Percentiles rank a stretch among this genome's conserved stretches.
Evolutionary conservation across 148 eudicot genomes (phyloP).

Genomic region (Cornus suecica): DNA sequence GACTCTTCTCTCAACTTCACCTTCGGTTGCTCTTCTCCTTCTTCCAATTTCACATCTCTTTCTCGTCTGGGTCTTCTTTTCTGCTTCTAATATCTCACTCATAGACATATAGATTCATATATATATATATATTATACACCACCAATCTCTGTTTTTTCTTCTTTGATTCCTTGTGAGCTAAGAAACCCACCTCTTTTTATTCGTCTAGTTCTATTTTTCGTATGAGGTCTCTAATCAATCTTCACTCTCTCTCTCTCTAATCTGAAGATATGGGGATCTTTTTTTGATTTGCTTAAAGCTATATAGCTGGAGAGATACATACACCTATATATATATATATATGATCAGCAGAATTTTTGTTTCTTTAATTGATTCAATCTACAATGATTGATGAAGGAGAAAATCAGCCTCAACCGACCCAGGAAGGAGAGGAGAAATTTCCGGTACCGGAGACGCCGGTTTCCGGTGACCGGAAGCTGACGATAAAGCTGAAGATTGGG

Average conservation of each 20-base stretch:
- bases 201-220: no score
- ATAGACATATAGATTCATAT: not conserved
- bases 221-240: not conserved
- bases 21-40: slow-evolving; percentile 3
- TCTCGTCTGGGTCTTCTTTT: not conserved
- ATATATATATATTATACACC: not conserved
- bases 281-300: no score
- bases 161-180: slow-evolving; percentile 14
- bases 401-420: not conserved
- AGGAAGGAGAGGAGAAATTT: not conserved
- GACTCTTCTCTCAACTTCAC: not conserved
- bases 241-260: no score
- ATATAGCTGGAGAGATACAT: no score
- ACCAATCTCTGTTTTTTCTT: not conserved
- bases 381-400: slow-evolving; percentile 12
- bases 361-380: not conserved
- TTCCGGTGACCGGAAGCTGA: slow-evolving; percentile 14
- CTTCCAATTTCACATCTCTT: not conserved
- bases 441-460: not conserved
- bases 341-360: not conserved
- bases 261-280: no score
- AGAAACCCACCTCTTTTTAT: not conserved
- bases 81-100: no score
- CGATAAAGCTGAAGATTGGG: slow-evolving; percentile 21
- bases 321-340: not conserved